Evolutionary conservation across 2,329 filamentous ascomycete genomes (phyloP), one percentile per base, ranked within the genome.

Genomic region (Beauveria varroae): DNA sequence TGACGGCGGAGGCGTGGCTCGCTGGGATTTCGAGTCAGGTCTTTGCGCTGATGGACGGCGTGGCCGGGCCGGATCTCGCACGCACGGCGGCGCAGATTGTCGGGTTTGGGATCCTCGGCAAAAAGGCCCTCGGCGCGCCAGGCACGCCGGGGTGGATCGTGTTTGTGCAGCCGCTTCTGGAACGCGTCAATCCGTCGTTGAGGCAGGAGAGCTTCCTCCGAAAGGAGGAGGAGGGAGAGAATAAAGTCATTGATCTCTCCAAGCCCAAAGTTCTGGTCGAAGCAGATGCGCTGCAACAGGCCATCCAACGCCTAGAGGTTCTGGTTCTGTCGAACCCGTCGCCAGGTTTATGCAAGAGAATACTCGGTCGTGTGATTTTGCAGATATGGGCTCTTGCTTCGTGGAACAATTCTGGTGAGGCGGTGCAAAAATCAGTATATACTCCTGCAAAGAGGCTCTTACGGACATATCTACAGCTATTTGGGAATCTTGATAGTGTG

Each of bases 251-350:
- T 37, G 76, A 85, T 63, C 68, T 84, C 20, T 76, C 74, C 63
- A 71, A 67, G 55, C 72, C 75, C 7, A 70, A 62, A 16, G 69
- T 81, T 0, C 63, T 88, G 10, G 79, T 86, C 18, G 64, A 74
- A 6, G 71, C 80, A 3, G 67, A 74, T 1, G 73, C 80, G 2
- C 71, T 90, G 5, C 73, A 76, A 20, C 70, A 70, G 40, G 80
- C 84, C 1, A 68, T 91, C 2, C 76, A 74, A 37, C 79, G 86
- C 18, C 70, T 91, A 1, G 78, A 76, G 41, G 76, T 79, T 0
- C 72, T 91, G 1, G 69, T 86, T 1, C 75, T 82, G 22, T 87
- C 86, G 0, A 87, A 88, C 67, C 86, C 86, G 0, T 87, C 89
- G 60, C 84, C 86, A 0, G 86, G 86, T 0, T 72, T 90, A 10